Conservation (phyloP, 306 rosid genomes). For the Rosa rugosa region DNA sequence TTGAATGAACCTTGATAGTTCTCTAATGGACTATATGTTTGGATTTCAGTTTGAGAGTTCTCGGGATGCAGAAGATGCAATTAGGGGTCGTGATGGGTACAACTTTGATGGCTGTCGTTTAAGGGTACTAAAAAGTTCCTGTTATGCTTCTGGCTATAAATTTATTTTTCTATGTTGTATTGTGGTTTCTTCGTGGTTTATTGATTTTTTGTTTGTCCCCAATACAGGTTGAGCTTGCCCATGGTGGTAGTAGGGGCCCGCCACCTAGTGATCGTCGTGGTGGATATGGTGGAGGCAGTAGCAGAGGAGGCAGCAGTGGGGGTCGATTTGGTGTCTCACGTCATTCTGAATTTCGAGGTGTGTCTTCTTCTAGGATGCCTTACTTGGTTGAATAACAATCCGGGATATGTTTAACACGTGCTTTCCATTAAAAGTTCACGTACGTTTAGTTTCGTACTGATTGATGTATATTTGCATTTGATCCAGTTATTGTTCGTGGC, state of each 20-base stretch:
- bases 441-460: neutral
- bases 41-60: slow-evolving; percentile 79
- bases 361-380: slow-evolving; percentile 2
- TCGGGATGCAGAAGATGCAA: slow-evolving; percentile 96
- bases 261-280: slow-evolving; percentile 90
- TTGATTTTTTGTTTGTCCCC: slow-evolving; percentile 21
- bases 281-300: slow-evolving; percentile 59
- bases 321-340: slow-evolving; percentile 84
- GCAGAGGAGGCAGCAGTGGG: slow-evolving; percentile 53
- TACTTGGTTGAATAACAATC: neutral
- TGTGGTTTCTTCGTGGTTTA: neutral
- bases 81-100: slow-evolving; percentile 96
- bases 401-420: neutral
- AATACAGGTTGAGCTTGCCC: slow-evolving; percentile 96
- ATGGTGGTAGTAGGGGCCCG: slow-evolving; percentile 96
- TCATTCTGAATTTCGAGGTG: slow-evolving; percentile 97
- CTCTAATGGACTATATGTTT: slow-evolving; percentile 15
- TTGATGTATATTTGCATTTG: slow-evolving; percentile 22
- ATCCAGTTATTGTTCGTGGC: slow-evolving; percentile 87
- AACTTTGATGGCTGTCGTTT: slow-evolving; percentile 96
- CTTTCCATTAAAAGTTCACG: neutral
- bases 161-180: neutral
- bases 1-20: neutral
- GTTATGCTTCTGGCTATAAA: neutral
- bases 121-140: slow-evolving; percentile 55